A percentile compares a stretch with the other conserved stretches of the same genome.
phyloP scores from a whole-genome alignment of 2,329 filamentous ascomycete species.

The Beauveria pseudobassiana region DNA sequence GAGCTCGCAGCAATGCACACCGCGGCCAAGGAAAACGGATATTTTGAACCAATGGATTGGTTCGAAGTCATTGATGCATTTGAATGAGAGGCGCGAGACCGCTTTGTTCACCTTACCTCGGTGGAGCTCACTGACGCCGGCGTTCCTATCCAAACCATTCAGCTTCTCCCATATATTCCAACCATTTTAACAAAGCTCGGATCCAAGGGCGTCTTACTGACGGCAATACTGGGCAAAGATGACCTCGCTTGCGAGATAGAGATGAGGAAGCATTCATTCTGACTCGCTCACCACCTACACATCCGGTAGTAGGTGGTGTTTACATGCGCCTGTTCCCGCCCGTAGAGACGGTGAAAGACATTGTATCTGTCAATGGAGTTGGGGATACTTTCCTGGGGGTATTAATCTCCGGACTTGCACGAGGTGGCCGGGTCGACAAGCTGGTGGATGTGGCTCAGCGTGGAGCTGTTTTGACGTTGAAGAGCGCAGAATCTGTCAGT shows the following conservation, averaged over 20 bases:
- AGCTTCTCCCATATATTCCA: conserved; percentile 82
- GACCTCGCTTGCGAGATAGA: conserved; percentile 59
- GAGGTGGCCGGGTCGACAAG: conserved; percentile 47
- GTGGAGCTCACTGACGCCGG: conserved; percentile 65
- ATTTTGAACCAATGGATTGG: conserved; percentile 67
- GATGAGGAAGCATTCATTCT: conserved; percentile 65
- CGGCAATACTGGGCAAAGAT: conserved; percentile 57
- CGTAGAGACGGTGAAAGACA: conserved; percentile 57
- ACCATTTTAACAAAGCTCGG: conserved; percentile 82
- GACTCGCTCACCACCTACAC: conserved; percentile 48
- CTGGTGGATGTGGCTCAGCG: conserved; percentile 74
- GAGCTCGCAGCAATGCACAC: conserved; percentile 76
- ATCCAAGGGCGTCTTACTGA: conserved; percentile 64
- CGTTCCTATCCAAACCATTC: conserved; percentile 73
- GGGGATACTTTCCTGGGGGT: conserved; percentile 90
- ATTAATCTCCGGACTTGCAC: conserved; percentile 68
- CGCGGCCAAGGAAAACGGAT: conserved; percentile 56
- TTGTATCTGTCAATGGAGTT: conserved; percentile 88
- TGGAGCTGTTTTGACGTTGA: conserved; percentile 72
- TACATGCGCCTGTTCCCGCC: conserved; percentile 72
- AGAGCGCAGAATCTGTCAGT: conserved; percentile 66
- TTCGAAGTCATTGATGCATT: conserved; percentile 74
- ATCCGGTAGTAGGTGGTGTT: conserved; percentile 59
- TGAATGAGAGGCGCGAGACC: conserved; percentile 64
- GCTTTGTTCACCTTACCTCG: conserved; percentile 62